Base-by-base conservation (phyloP, 2,329 filamentous ascomycete species). In the Aphanoascus verrucosus region DNA sequence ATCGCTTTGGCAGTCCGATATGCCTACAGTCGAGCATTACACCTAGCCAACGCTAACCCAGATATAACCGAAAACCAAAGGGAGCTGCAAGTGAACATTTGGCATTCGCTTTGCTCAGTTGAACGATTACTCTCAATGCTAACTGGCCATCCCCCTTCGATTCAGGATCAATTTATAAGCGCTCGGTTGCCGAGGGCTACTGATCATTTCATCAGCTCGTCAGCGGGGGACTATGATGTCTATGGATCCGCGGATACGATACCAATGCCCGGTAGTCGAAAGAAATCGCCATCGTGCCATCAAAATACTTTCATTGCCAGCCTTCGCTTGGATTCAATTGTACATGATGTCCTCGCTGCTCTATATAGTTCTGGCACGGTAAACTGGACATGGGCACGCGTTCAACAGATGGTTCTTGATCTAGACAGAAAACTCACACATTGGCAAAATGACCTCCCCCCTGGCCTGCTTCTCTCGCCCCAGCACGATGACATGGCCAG, bases 41-140 rank as follows among this genome's bases (percentile, higher is more conserved):
- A 72, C 47, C 51, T 69, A 20, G 62, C 63, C 8, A 72, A 69
- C 38, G 60, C 65, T 32, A 63, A 63, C 42, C 57, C 58, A 5
- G 55, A 57, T 2, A 54, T 63, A 19, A 56, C 58, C 12, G 56
- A 60, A 5, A 55, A 61, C 3, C 58, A 63, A 32, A 68, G 65
- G 52, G 69, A 72, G 55, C 57, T 63, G 2, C 54, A 69, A 23
- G 59, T 63, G 17, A 63, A 65, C 32, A 63, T 68, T 17, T 72
- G 71, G 70, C 71, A 70, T 66, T 65, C 64, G n/a, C 54, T 71
- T 17, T 69, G 65, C 52, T 62, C 62, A 2, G 52, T 69, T 14
- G 71, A 72, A 55, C 60, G 62, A 14, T 58, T 67, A 1, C 57
- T 72, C 3, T 64, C 64, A 14, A 56, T 64, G 5, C 62, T 71